Evolutionary conservation across 176 grass and related monocot species (phyloP).

Genomic region (Melocanna baccifera): DNA sequence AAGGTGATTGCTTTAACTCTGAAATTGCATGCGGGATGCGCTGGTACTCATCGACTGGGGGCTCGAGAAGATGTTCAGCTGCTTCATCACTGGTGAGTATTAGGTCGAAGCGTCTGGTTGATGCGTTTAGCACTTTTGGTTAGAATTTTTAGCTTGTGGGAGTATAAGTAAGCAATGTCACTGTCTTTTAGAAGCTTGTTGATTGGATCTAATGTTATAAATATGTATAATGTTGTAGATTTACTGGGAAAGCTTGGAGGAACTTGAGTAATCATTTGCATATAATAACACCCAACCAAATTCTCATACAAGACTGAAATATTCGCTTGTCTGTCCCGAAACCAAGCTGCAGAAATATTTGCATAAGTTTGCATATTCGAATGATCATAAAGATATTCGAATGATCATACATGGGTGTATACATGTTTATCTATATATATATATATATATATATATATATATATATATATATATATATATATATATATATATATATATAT

Average conservation of each 20-base stretch:
- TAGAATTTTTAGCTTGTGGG: not conserved
- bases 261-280: not conserved
- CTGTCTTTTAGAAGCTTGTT: not conserved
- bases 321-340: not conserved
- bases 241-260: not conserved
- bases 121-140: not conserved
- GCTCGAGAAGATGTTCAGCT: slow-evolving; percentile 75
- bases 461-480: too few relatives aligned
- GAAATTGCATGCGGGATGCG: not conserved
- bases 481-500: too few relatives aligned
- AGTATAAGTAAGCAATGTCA: not conserved
- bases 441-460: too few relatives aligned
- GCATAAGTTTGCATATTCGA: not conserved
- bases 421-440: too few relatives aligned
- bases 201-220: not conserved
- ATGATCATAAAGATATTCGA: not conserved
- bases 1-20: not conserved
- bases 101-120: too few relatives aligned
- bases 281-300: not conserved
- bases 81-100: slow-evolving; percentile 63
- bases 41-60: not conserved
- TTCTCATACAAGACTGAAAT: not conserved
- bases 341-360: not conserved
- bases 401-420: too few relatives aligned
- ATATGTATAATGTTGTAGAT: not conserved